Evolutionary conservation across 2,329 filamentous ascomycete species (phyloP), one percentile per base, ranked within the genome.

Genomic region (Cercospora berteroae): DNA sequence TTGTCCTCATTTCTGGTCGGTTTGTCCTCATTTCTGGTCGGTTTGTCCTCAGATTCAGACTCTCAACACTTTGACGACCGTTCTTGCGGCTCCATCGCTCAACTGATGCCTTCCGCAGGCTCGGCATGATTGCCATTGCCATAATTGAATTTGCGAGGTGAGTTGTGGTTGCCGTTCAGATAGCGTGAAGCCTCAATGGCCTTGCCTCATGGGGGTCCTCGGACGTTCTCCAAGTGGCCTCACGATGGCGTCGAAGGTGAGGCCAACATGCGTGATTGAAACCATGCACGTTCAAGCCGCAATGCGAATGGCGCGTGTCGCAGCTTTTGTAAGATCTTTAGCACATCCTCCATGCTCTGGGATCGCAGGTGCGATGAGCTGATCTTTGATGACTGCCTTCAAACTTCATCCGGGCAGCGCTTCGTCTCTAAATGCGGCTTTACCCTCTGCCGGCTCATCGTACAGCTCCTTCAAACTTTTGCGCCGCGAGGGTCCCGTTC

Each of bases 401-500:
- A 42, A 9, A 25, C 25, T 50, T 69, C 65, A 69, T n/a, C 23
- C 50, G 6, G 64, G 61, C 48, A 65, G 42, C 9, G 67, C 62
- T 60, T 66, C 66, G 20, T 60, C 20, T 48, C 63, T 42, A 42
- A 62, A 64, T 1, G 23, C 31, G 2, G 50, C 63, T 50, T 42
- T 60, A 27, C 48, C 69, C 65, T 67, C 66, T 31, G 61, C 18
- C 29, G 20, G 69, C 70, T 60, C 72, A 20, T 71, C 67, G 23
- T 67, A 71, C 23, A 74, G 52, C 66, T 74, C 67, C 59, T 70
- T 74, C 70, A 81, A 64, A 4, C 70, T 78, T 69, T 75, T 78
- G 74, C 77, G 73, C 60, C 65, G 68, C 23, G 42, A 61, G 23
- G 72, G 69, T 1, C 78, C 75, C 48, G 72, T 72, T 10, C 72